Percentiles rank a stretch among this genome's conserved stretches.
These are phyloP conservation scores for Lachnellula willkommii DNA, from an alignment of 2,329 filamentous ascomycete species.

Conservation along the genomic window DNA sequence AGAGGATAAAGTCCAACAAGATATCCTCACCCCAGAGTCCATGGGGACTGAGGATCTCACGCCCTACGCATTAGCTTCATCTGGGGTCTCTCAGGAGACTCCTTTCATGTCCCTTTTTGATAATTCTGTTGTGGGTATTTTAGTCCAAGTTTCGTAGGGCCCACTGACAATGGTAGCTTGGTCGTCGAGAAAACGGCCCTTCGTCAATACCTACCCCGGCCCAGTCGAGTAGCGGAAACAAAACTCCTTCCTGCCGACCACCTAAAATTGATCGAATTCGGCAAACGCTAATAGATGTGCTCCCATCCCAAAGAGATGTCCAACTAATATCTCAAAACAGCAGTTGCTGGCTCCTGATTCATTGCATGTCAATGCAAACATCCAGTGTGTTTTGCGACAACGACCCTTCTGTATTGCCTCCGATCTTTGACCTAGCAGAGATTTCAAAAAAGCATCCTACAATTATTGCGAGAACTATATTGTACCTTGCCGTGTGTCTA, in stretches of 20 bases:
- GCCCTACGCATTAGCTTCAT: conserved; percentile 13
- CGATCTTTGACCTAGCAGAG: conserved; percentile 21
- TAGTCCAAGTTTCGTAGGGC: neutral
- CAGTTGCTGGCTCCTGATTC: conserved; percentile 24
- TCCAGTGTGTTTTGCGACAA: neutral
- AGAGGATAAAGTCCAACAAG: conserved; percentile 22
- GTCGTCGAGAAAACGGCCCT: conserved; percentile 17
- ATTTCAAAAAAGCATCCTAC: conserved; percentile 22
- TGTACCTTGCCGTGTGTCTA: conserved; percentile 27
- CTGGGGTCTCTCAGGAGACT: conserved; percentile 12
- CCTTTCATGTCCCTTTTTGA: conserved; percentile 30
- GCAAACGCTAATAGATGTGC: conserved; percentile 25
- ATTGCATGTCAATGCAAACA: conserved; percentile 17
- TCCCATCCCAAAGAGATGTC: conserved; percentile 26
- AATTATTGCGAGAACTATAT: conserved; percentile 23
- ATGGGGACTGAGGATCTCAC: conserved; percentile 26
- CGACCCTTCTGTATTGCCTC: neutral
- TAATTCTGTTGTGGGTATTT: conserved; percentile 22
- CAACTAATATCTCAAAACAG: conserved; percentile 23
- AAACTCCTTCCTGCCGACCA: conserved; percentile 13
- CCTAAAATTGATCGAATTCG: conserved; percentile 26
- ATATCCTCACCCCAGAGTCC: conserved; percentile 27
- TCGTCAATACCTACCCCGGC: conserved; percentile 22
- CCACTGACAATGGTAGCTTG: conserved; percentile 19
- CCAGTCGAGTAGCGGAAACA: conserved; percentile 8